Evolutionary conservation across 139 green algal genomes (phyloP).

Genomic region (Chlamydomonas incerta): DNA sequence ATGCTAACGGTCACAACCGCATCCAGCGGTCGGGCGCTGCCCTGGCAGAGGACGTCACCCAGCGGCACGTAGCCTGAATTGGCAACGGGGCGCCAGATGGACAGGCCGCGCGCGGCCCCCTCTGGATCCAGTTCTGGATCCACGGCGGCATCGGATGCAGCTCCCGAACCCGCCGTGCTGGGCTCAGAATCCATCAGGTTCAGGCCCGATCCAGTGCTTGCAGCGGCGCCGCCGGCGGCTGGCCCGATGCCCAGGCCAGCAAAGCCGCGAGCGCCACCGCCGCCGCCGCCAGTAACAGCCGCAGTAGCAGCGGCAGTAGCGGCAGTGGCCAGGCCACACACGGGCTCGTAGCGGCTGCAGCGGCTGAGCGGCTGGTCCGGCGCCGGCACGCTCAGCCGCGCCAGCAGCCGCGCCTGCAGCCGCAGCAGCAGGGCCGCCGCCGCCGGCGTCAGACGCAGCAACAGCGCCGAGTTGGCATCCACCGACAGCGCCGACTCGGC

Average conservation of each 20-base stretch:
- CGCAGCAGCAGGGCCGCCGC: slow-evolving; percentile 68
- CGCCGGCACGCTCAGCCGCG: slow-evolving; percentile 63
- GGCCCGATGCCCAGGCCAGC: too few relatives aligned
- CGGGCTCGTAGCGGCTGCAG: slow-evolving; percentile 65
- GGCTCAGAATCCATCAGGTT: too few relatives aligned
- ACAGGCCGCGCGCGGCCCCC: background rate
- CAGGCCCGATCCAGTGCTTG: too few relatives aligned
- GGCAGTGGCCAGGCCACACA: slow-evolving; percentile 67
- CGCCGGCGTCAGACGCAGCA: slow-evolving; percentile 72
- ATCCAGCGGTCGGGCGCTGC: slow-evolving; percentile 63
- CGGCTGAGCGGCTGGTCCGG: slow-evolving; percentile 60
- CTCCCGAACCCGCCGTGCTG: too few relatives aligned
- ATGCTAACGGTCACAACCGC: slow-evolving; percentile 75
- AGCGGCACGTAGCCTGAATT: slow-evolving; percentile 79
- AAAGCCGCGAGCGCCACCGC: too few relatives aligned
- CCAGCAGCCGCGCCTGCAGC: slow-evolving; percentile 12
- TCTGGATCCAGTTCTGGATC: too few relatives aligned
- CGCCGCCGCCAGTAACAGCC: too few relatives aligned
- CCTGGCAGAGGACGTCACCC: slow-evolving; percentile 79
- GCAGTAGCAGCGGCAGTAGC: too few relatives aligned
- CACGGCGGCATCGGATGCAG: too few relatives aligned
- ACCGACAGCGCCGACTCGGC: slow-evolving; percentile 58
- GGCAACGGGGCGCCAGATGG: background rate
- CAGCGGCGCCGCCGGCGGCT: too few relatives aligned
- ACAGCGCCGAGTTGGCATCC: slow-evolving; percentile 51